phyloP scores from a whole-genome alignment of 1,284 basidiomycete genomes.

The Ustilago bromivora region DNA sequence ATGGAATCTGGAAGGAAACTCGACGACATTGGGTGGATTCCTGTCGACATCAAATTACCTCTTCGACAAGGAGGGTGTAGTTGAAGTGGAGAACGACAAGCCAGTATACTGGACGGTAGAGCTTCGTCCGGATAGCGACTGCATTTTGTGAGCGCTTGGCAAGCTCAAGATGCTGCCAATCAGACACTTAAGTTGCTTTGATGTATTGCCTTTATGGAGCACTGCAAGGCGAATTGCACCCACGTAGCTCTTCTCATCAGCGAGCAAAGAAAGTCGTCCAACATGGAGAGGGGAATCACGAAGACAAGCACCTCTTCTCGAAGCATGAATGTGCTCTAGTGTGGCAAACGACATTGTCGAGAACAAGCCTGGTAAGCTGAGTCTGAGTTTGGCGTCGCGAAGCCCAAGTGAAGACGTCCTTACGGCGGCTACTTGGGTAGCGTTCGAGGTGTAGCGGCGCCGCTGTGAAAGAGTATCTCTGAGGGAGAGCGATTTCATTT shows the following conservation, averaged over 20 bases:
- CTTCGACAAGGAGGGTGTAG: conserved; percentile 70
- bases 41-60: conserved; percentile 94
- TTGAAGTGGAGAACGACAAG: conserved; percentile 81
- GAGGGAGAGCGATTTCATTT: background rate
- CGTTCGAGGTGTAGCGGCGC: background rate
- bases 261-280: background rate
- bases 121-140: conserved; percentile 53
- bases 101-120: conserved; percentile 92
- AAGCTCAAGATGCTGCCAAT: background rate
- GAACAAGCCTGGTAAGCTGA: too few species aligned
- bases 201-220: too few species aligned
- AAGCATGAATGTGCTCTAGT: background rate
- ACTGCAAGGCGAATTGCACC: background rate
- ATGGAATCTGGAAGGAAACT: conserved; percentile 79
- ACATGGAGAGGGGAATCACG: background rate
- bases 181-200: background rate
- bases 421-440: background rate
- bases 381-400: background rate
- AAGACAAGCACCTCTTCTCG: background rate
- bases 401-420: background rate
- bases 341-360: background rate
- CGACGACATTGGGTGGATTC: conserved; percentile 61
- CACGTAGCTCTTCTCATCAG: background rate
- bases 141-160: conserved; percentile 10
- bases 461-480: background rate